phyloP scores from a whole-genome alignment of 768 basidiomycete species.

The Kwoniella pini region DNA sequence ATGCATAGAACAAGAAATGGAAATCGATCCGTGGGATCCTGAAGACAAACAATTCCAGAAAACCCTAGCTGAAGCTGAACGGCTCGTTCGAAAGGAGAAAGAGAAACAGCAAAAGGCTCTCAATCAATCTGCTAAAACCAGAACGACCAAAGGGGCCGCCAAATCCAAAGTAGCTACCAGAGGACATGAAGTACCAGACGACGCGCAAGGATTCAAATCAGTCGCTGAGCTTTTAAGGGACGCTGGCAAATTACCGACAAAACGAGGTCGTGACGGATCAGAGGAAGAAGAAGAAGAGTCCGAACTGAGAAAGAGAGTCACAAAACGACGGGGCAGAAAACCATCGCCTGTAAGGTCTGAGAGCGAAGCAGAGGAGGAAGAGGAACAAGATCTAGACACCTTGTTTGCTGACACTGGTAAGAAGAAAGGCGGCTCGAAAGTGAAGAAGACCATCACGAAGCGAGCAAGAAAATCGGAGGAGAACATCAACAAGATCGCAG shows the following conservation, averaged over 20 bases:
- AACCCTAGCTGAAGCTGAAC: constrained; percentile 22
- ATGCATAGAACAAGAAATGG: constrained; percentile 77
- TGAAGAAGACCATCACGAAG: constrained; percentile 5
- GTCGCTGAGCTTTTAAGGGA: constrained; percentile 38
- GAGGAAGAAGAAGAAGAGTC: constrained; percentile 23
- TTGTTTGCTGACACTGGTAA: constrained; percentile 15
- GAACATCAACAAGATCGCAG: background rate
- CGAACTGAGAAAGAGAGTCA: background rate
- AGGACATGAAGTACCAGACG: constrained; percentile 52
- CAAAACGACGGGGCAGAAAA: constrained; percentile 5
- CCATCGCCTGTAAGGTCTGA: constrained; percentile 14
- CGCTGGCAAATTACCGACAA: constrained; percentile 15
- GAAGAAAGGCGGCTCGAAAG: background rate
- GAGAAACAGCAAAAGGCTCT: constrained; percentile 57
- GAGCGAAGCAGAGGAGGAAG: constrained; percentile 53
- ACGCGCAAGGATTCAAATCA: constrained; percentile 49
- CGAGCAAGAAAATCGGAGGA: constrained; percentile 4
- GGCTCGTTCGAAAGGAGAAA: constrained; percentile 24
- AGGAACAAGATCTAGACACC: constrained; percentile 47
- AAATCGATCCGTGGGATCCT: constrained; percentile 61
- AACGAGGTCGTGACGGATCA: constrained; percentile 4
- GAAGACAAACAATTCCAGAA: constrained; percentile 37
- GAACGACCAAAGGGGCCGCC: background rate
- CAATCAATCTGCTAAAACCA: constrained; percentile 1
- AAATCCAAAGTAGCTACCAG: constrained; percentile 12